Evolutionary conservation across 2,329 filamentous ascomycete species (phyloP).

Genomic region (Talaromyces sp.): DNA sequence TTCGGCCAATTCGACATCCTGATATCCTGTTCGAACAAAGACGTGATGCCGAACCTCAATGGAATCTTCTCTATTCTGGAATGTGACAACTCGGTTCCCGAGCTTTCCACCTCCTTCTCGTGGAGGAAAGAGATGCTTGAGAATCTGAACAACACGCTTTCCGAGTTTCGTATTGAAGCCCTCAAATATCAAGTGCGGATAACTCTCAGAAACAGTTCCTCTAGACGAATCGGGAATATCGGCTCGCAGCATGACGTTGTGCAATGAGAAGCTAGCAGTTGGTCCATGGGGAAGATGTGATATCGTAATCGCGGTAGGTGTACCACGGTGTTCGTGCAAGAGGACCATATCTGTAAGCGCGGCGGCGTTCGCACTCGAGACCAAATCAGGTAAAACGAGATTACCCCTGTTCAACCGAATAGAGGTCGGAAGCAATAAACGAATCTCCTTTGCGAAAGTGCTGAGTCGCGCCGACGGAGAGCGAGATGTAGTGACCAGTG

Average conservation of each 20-base stretch:
- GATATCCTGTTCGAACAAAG: slow-evolving; percentile 86
- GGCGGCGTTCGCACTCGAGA: slow-evolving; percentile 71
- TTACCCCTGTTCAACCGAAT: slow-evolving; percentile 91
- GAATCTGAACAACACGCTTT: slow-evolving; percentile 74
- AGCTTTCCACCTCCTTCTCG: slow-evolving; percentile 75
- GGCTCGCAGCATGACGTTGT: slow-evolving; percentile 87
- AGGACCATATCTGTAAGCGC: slow-evolving; percentile 80
- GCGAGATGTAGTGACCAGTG: slow-evolving; percentile 85
- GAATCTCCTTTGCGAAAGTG: slow-evolving; percentile 90
- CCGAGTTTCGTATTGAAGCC: slow-evolving; percentile 81
- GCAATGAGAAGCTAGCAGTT: slow-evolving; percentile 78
- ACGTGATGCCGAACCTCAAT: slow-evolving; percentile 93
- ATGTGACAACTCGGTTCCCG: slow-evolving; percentile 84
- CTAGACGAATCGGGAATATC: slow-evolving; percentile 85
- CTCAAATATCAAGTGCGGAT: slow-evolving; percentile 93
- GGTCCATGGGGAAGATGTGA: slow-evolving; percentile 86
- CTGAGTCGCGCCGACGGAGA: slow-evolving; percentile 77
- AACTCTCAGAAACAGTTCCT: slow-evolving; percentile 85
- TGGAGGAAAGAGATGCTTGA: slow-evolving; percentile 93
- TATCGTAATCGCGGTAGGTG: slow-evolving; percentile 81
- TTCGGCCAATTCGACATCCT: slow-evolving; percentile 82
- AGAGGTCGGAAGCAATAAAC: slow-evolving; percentile 74
- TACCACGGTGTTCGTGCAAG: slow-evolving; percentile 87
- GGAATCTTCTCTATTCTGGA: slow-evolving; percentile 80
- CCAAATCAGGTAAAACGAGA: slow-evolving; percentile 77